Percentiles rank a stretch among this genome's conserved stretches.
Evolutionary conservation across 2,329 filamentous ascomycete species (phyloP).

Genomic region (Cladosporium sp.): DNA sequence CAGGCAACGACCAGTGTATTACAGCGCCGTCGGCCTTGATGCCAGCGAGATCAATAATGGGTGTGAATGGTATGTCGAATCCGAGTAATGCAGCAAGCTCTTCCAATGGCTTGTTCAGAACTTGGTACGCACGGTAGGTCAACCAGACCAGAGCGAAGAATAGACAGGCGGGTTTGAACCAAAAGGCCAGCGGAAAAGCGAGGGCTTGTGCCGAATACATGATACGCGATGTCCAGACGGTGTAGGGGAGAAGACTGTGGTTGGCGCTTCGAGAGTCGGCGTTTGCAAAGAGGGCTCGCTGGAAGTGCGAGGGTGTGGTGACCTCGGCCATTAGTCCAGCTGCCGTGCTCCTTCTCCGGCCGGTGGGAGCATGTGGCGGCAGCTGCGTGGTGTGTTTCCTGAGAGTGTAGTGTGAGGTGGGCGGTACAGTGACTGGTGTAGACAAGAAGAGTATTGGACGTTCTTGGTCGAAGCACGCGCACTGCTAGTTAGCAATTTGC

Average conservation of each 20-base stretch:
- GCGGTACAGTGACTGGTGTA: too few relatives aligned
- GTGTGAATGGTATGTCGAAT: constrained; percentile 86
- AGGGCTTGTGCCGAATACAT: constrained; percentile 13
- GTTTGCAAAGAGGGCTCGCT: constrained; percentile 9
- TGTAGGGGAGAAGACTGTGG: constrained; percentile 7
- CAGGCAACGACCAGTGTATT: constrained; percentile 72
- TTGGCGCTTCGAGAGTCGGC: constrained; percentile 3
- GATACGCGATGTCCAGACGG: constrained; percentile 9
- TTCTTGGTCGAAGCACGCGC: too few relatives aligned
- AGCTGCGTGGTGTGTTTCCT: neutral
- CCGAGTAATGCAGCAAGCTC: constrained; percentile 87
- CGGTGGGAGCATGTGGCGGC: neutral
- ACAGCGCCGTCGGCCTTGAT: constrained; percentile 84
- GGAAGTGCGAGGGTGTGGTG: constrained; percentile 10
- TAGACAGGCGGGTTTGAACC: constrained; percentile 20
- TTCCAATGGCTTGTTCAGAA: constrained; percentile 84
- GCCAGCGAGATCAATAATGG: constrained; percentile 83
- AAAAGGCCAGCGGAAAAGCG: constrained; percentile 17
- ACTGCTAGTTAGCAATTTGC: too few relatives aligned
- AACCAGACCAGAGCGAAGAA: constrained; percentile 40
- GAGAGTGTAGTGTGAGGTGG: neutral
- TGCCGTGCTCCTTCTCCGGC: neutral
- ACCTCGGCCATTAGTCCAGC: constrained; percentile 3
- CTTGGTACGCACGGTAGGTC: constrained; percentile 78
- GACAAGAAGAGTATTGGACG: too few relatives aligned